These are phyloP conservation scores for Lactifluus volemus DNA, from an alignment of 768 basidiomycete species.

Conservation along the genomic window DNA sequence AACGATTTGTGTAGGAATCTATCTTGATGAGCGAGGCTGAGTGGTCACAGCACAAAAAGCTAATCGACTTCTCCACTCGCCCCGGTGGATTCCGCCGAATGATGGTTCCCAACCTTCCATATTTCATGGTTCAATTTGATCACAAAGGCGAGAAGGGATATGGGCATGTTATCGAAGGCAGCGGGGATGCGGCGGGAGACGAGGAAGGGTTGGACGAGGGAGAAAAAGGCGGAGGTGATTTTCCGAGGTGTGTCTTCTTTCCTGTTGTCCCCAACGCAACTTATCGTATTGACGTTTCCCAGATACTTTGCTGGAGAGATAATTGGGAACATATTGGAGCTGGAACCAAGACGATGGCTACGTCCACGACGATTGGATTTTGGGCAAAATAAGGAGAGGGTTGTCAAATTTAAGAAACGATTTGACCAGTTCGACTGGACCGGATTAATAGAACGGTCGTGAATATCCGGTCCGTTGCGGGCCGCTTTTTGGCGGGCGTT, in stretches of 20 bases:
- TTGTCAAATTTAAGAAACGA: constrained; percentile 57
- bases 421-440: constrained; percentile 84
- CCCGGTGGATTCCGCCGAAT: constrained; percentile 91
- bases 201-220: constrained; percentile 70
- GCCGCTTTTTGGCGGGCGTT: no score
- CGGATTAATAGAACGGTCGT: constrained; percentile 45
- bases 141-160: constrained; percentile 97
- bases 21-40: constrained; percentile 89
- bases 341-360: constrained; percentile 83
- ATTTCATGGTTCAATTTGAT: constrained; percentile 99
- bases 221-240: constrained; percentile 86
- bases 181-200: constrained; percentile 55
- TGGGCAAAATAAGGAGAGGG: constrained; percentile 58
- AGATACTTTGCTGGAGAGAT: constrained; percentile 96
- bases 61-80: constrained; percentile 86
- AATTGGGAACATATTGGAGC: constrained; percentile 81
- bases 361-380: constrained; percentile 69
- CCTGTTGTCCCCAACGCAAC: neutral
- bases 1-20: constrained; percentile 57
- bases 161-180: constrained; percentile 96
- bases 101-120: constrained; percentile 95
- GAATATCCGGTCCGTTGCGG: neutral
- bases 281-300: neutral
- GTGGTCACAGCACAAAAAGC: constrained; percentile 97
- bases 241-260: constrained; percentile 57